Conservation (phyloP, 148 eudicot genomes). For the Oxyria digyna region DNA sequence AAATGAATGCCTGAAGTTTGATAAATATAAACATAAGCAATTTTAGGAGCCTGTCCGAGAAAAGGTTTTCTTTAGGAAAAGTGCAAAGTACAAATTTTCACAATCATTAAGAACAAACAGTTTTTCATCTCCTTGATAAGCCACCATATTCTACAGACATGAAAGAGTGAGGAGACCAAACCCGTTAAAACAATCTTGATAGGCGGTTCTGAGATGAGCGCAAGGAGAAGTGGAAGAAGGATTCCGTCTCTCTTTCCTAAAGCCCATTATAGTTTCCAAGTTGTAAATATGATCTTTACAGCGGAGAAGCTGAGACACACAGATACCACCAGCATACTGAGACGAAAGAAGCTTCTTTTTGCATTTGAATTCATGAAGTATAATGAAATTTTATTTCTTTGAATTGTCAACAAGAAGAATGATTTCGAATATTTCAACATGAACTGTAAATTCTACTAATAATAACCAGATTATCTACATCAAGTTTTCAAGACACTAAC, state of each 20-base stretch:
- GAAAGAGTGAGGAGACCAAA: constrained; percentile 5
- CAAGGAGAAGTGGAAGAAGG: constrained; percentile 60
- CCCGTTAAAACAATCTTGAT: constrained; percentile 85
- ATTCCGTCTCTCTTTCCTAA: constrained; percentile 2
- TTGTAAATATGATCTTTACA: not conserved
- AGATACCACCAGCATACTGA: not conserved
- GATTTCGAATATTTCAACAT: not conserved
- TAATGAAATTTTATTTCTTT: not conserved
- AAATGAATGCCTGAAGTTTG: no score
- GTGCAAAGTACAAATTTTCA: not conserved
- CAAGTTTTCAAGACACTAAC: not conserved
- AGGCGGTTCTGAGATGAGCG: constrained; percentile 64
- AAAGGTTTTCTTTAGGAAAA: not conserved
- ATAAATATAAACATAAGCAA: no score
- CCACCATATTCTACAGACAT: not conserved
- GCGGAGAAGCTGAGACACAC: not conserved
- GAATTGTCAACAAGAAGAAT: not conserved
- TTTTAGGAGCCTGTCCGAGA: not conserved
- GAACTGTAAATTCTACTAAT: not conserved
- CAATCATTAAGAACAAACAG: not conserved
- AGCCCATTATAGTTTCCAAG: constrained; percentile 2
- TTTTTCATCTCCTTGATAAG: not conserved
- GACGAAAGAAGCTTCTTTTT: not conserved
- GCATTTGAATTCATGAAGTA: not conserved
- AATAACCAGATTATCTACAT: not conserved